A percentile compares a stretch with the other conserved stretches of the same genome.
phyloP scores from a whole-genome alignment of 225 moss, liverwort and hornwort genomes.

The Antitrichia curtipendula region DNA sequence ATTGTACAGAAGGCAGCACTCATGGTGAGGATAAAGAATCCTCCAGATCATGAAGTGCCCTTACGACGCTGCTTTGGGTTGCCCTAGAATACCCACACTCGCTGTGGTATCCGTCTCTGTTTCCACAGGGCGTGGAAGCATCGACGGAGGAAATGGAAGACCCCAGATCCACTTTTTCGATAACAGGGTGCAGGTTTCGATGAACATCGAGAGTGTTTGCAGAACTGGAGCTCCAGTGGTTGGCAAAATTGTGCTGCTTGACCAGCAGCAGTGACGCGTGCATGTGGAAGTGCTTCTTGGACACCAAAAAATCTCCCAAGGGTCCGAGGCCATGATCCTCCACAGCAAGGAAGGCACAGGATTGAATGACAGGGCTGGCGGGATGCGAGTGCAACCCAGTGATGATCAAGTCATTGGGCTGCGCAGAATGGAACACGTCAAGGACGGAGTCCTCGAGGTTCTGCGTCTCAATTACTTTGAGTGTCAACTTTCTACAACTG shows the following conservation, averaged over 20 bases:
- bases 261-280: slow-evolving; percentile 15
- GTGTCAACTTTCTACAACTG: neutral
- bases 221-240: neutral
- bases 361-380: slow-evolving; percentile 2
- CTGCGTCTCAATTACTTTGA: slow-evolving; percentile 27
- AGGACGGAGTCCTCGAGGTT: slow-evolving; percentile 17
- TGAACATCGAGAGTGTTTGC: neutral
- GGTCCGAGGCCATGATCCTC: slow-evolving; percentile 42
- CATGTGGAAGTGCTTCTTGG: slow-evolving; percentile 6
- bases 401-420: slow-evolving; percentile 1
- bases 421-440: neutral
- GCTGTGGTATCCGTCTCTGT: neutral
- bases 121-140: neutral
- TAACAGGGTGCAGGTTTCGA: neutral
- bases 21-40: neutral
- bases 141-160: neutral
- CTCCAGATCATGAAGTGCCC: neutral
- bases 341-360: neutral
- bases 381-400: neutral
- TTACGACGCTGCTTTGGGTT: neutral
- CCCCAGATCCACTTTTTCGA: neutral
- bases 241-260: slow-evolving; percentile 2
- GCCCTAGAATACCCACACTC: neutral
- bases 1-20: neutral
- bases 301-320: slow-evolving; percentile 40